A percentile compares a stretch with the other conserved stretches of the same genome.
phyloP scores from a whole-genome alignment of 495 filamentous ascomycete species.

The Neurospora sp. region DNA sequence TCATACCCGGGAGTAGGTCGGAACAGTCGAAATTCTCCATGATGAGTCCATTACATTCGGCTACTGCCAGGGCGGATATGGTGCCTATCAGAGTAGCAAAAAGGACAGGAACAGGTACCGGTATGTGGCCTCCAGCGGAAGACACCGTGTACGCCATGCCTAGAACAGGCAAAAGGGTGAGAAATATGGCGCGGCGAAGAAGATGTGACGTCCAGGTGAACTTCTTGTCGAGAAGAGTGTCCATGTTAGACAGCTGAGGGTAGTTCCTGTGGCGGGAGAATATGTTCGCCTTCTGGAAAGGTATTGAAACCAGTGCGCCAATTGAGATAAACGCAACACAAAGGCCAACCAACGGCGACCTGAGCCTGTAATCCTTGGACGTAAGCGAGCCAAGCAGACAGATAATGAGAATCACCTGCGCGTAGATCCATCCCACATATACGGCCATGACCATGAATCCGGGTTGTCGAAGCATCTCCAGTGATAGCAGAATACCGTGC shows the following conservation, averaged over 20 bases:
- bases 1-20: slow-evolving; percentile 55
- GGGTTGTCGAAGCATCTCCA: slow-evolving; percentile 58
- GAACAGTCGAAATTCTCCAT: slow-evolving; percentile 76
- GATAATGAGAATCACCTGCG: slow-evolving; percentile 59
- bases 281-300: slow-evolving; percentile 59
- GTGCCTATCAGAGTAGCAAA: slow-evolving; percentile 59
- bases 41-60: slow-evolving; percentile 65
- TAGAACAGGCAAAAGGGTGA: slow-evolving; percentile 51
- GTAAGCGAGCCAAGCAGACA: slow-evolving; percentile 58
- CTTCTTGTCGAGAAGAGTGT: slow-evolving; percentile 47
- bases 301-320: slow-evolving; percentile 57
- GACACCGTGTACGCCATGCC: slow-evolving; percentile 55
- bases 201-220: slow-evolving; percentile 59
- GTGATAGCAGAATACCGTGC: slow-evolving; percentile 55
- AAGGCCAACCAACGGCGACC: slow-evolving; percentile 51
- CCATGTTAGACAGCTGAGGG: slow-evolving; percentile 42
- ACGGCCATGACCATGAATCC: slow-evolving; percentile 62
- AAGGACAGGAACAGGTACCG: slow-evolving; percentile 51
- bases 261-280: slow-evolving; percentile 51
- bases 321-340: slow-evolving; percentile 52
- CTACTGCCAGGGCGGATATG: slow-evolving; percentile 59
- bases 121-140: slow-evolving; percentile 46
- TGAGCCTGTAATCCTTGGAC: slow-evolving; percentile 52
- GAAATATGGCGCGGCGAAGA: slow-evolving; percentile 55
- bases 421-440: slow-evolving; percentile 70